Conservation (phyloP, 208 protist genomes). For the Crithidia mellificae region DNA sequence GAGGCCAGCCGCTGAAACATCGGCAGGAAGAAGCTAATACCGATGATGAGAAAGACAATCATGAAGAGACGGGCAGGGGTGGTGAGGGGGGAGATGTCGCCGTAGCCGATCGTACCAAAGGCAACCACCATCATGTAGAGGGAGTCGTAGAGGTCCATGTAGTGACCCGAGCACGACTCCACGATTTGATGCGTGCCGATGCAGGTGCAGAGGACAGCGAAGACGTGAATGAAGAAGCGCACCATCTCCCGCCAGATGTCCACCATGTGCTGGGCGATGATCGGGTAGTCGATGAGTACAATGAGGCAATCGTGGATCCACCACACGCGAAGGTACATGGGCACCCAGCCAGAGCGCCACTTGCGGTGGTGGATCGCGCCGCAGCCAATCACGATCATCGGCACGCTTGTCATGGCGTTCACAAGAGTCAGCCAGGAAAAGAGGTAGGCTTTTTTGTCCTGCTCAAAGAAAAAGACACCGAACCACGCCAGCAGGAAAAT, state of each 20-base stretch:
- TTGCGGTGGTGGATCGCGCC: conserved; percentile 44
- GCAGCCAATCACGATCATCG: conserved; percentile 79
- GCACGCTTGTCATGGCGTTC: conserved; percentile 71
- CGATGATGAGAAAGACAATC: conserved; percentile 69
- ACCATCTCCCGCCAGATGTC: conserved; percentile 66
- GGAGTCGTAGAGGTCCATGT: conserved; percentile 70
- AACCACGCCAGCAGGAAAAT: conserved; percentile 79
- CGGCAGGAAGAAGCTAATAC: conserved; percentile 77
- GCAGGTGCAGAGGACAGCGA: conserved; percentile 74
- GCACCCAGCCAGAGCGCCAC: conserved; percentile 69
- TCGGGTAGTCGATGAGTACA: conserved; percentile 72
- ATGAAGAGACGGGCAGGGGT: conserved; percentile 71
- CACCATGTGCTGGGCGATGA: conserved; percentile 50
- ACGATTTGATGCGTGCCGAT: conserved; percentile 77
- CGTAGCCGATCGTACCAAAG: conserved; percentile 81
- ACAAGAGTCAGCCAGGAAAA: conserved; percentile 68
- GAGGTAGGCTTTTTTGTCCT: conserved; percentile 66
- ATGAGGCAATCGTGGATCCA: conserved; percentile 68
- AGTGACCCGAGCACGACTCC: conserved; percentile 53
- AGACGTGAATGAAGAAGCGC: conserved; percentile 61
- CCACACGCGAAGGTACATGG: conserved; percentile 86
- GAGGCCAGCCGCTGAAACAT: conserved; percentile 56
- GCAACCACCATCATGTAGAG: conserved; percentile 74
- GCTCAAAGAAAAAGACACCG: conserved; percentile 60
- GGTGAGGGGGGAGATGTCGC: conserved; percentile 54